Evolutionary conservation across 139 green algal genomes (phyloP), one percentile per base, ranked within the genome.

Genomic region (Coccomyxa sp.): DNA sequence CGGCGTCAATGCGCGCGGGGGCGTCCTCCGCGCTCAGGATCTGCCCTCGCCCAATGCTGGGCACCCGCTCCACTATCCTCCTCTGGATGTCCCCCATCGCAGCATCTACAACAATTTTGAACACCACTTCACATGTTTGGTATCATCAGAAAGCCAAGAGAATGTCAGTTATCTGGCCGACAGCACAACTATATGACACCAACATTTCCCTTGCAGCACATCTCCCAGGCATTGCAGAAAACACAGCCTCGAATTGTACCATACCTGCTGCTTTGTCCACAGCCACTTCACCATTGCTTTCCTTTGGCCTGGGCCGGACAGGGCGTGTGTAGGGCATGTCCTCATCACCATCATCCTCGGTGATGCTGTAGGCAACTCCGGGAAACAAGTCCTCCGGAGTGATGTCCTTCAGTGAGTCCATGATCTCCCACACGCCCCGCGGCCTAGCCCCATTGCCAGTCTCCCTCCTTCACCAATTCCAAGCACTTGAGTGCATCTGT

Each of bases 301-400:
- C 63, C 63, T 71, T 71, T 9, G 63, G 63, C 18, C 18, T 71
- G 63, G 63, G 63, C n/a, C 13, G 28, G 0, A 67, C 38, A 25
- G 80, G 71, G 15, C 77, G 66, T 18, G 77, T 58, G 58, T 83
- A 85, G 58, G 85, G 85, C 30, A 59, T 75, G 67, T 88, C 85
- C 75, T 88, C 85, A 30, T 88, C 85, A 27, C 66, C 75, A 38
- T 82, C 81, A 28, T 86, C 85, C n/a, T 84, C 80, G 14, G 67
- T 83, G 23, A 88, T 81, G 27, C 81, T 57, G 77, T 85, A 85
- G 27, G 51, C 59, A 15, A 88, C 81, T 13, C 71, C 77, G 18
- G 82, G 82, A 66, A 86, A 86, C 13, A 86, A 77, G 60, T 86
- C 76, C 25, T 86, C 82, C 10, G 82, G 82, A 77, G 60, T 79